Evolutionary conservation across 1,139 yeast genomes (phyloP), one percentile per base, ranked within the genome.

Genomic region (Starmera stellimalicola): DNA sequence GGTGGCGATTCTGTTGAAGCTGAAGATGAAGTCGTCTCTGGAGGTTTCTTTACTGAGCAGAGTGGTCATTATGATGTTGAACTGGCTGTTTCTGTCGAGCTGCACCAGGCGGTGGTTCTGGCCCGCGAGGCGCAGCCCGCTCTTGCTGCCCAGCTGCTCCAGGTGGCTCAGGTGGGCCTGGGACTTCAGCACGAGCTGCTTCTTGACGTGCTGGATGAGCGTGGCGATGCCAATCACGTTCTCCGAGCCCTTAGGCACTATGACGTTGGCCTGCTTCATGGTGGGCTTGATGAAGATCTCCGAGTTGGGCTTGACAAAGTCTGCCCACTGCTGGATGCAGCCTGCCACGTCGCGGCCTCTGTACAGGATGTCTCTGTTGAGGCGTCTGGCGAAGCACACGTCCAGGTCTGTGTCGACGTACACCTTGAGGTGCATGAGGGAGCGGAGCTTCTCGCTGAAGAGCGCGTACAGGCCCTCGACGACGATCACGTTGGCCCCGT

Each of bases 381-480:
- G 62, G 47, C 98, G 67, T 46, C 98, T 68, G 2, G 95, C 91
- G 42, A 91, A 65, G 56, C 98, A 91, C 15, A 88, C 70, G 52
- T 91, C 98, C 44, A 88, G 65, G 50, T 87, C 97, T 2, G 97
- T 93, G 48, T 91, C 96, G 7, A 91, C 96, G 54, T 78, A 91
- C 15, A 88, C 73, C 55, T 83, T 88, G 42, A 87, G 65, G 51
- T 91, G 94, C 80, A 88, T 81, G 48, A 87, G 55, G 14, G 71
- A 79, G 35, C 81, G 58, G 9, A 91, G 59, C 31, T 91, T 67
- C 33, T 68, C 65, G 50, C 82, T 88, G 45, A 79, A 76, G 33
- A 91, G 59, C 0, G 96, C 88, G 54, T 82, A 85, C 11, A 91
- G 77, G 1, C 98, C 98, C 55, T 91, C 98, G 27, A 91, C 63